Evolutionary conservation across 1,284 basidiomycete species (phyloP).

Genomic region (Trichosporon sp.): DNA sequence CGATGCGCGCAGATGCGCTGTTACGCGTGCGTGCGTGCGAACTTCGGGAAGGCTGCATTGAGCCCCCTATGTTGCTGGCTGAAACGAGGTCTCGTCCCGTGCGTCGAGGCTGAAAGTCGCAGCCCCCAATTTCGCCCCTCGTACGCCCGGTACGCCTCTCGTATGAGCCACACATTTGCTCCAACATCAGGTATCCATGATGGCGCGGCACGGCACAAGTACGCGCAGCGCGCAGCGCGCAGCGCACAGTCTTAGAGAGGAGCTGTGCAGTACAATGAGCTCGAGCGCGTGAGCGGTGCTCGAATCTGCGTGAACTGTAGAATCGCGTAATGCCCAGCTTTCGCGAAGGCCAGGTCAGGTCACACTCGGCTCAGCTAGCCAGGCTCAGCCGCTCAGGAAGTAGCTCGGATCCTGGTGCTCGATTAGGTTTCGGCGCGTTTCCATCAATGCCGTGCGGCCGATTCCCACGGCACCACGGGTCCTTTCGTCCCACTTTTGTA

Average conservation of each 20-base stretch:
- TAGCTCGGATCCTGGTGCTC: neutral
- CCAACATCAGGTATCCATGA: neutral
- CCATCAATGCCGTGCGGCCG: neutral
- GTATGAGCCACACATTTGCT: neutral
- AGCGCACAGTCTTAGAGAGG: no score
- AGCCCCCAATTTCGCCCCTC: neutral
- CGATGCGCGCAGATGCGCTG: no score
- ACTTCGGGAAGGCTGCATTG: neutral
- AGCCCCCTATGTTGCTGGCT: neutral
- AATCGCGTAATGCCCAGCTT: neutral
- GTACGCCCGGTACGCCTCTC: no score
- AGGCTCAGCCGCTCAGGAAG: no score
- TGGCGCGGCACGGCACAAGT: neutral
- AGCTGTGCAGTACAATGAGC: no score
- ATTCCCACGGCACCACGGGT: neutral
- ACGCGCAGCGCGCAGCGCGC: neutral
- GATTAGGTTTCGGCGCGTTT: neutral
- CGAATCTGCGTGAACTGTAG: no score
- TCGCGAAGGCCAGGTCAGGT: no score
- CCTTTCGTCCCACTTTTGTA: no score
- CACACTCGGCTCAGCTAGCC: no score
- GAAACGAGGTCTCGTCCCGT: neutral
- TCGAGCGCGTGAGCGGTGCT: no score
- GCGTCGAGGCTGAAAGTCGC: neutral
- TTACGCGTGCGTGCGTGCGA: no score